Evolutionary conservation across 306 rosid genomes (phyloP).

Genomic region (Medicago ruthenica): DNA sequence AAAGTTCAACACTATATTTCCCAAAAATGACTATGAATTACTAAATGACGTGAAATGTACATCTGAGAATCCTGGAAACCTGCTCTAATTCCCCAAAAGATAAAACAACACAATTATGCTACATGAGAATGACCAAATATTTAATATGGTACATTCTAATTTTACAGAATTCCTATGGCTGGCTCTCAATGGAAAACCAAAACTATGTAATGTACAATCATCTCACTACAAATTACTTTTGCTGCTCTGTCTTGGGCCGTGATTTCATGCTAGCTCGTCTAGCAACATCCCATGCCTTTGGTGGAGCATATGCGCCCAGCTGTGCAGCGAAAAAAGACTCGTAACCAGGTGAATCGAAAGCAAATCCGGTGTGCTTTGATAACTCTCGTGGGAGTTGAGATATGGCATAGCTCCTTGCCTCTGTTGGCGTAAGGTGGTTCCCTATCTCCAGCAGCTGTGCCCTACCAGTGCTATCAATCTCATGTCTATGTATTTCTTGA

Average conservation of each 20-base stretch:
- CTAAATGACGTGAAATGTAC: conserved; percentile 52
- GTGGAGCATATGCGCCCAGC: conserved; percentile 78
- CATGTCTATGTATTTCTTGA: conserved; percentile 87
- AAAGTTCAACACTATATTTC: conserved; percentile 18
- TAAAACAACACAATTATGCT: conserved; percentile 27
- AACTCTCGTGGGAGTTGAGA: conserved; percentile 80
- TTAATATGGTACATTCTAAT: conserved; percentile 56
- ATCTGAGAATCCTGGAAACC: conserved; percentile 40
- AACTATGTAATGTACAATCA: conserved; percentile 57
- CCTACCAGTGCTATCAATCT: conserved; percentile 63
- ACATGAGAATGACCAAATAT: conserved; percentile 35
- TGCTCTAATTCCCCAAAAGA: conserved; percentile 34
- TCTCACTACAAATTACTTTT: conserved; percentile 55
- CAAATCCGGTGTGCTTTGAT: conserved; percentile 94
- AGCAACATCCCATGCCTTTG: conserved; percentile 98
- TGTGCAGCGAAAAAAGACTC: conserved; percentile 94
- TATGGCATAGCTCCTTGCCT: conserved; percentile 83
- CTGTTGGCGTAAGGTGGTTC: conserved; percentile 68
- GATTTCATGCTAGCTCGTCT: conserved; percentile 86
- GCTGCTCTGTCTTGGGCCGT: conserved; percentile 52
- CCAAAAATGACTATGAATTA: conserved; percentile 40
- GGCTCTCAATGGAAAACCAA: conserved; percentile 51
- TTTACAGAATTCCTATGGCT: conserved; percentile 61
- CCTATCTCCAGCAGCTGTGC: conserved; percentile 68
- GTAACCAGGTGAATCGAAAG: conserved; percentile 92